Base-by-base conservation (phyloP, 495 filamentous ascomycete genomes). In the Annulohypoxylon nitens region DNA sequence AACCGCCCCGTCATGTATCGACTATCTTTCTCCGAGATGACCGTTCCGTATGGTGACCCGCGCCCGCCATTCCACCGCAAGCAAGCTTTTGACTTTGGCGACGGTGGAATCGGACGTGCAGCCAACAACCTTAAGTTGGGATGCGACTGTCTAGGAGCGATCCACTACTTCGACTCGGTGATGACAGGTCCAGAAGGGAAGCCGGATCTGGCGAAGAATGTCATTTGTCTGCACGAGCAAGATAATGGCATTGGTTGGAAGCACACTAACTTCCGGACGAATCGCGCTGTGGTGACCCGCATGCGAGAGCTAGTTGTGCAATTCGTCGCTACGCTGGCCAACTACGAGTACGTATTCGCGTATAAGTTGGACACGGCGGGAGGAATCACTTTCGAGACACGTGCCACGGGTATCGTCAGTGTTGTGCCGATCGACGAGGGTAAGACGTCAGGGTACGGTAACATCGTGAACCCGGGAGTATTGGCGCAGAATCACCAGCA, bases 331-430 rank as follows among this genome's bases (percentile, higher is more conserved):
- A 94, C 92, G 0, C 87, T 94, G 30, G 89, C 90, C 36, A 95
- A 95, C 80, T 95, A 95, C 80, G 92, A 94, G 76, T 95, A 95
- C 67, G 91, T 97, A 61, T 86, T 97, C 54, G 89, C 91, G 12
- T 97, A 92, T 80, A 89, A 93, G 62, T 93, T 97, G 82, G 93
- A 94, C 79, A 93, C 94, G 67, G 92, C 93, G 0, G 94, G 90
- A 5, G 93, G 94, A 75, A 70, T 97, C 51, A 84, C 88, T 45
- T 90, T 95, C 71, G 94, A 97, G 81, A 90, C 93, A 37, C 88
- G 91, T 12, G 94, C 94, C 4, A 97, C 94, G 1, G 94, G 94
- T 0, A 93, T 97, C 67, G 84, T 97, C 18, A 93, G 90, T 50
- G 96, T 94, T 0, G 88, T 93, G 43, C 93, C 94, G 6, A 90